Evolutionary conservation across 108 stramenopile genomes (phyloP), one percentile per base, ranked within the genome.

Genomic region (Cyclostephanos invisitatus): DNA sequence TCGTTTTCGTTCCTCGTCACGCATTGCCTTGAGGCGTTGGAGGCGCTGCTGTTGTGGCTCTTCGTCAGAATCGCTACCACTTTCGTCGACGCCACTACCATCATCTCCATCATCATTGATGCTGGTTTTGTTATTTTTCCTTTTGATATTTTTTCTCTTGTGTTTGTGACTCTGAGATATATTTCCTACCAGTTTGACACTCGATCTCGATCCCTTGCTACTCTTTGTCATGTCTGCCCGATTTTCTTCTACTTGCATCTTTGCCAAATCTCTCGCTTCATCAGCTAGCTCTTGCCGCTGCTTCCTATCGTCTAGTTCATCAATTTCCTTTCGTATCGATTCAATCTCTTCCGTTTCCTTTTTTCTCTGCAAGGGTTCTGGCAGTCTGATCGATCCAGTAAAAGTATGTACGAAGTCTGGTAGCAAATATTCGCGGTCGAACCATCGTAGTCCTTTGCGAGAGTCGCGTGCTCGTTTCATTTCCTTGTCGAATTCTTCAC

Each of bases 381-480:
- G 87, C 29, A 94, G 48, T 68, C 76, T 73, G 8, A 90, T 75
- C n/a, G 69, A 49, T 18, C 96, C 95, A 36, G 74, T 29, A 70
- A 87, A 74, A 7, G 85, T 89, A 22, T 65, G 88, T 62, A 94
- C 90, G 73, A 88, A 96, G 62, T 98, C 94, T 0, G 97, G 97
- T 38, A 98, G 71, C 17, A 97, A 85, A 69, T 83, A 96, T 28
- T 97, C 91, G 20, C 95, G 89, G 82, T 92, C 90, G 56, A 86
- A 91, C 44, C 62, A 74, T 36, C 92, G 85, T 47, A 73, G 56
- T 7, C 89, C 91, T 32, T 69, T 70, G 17, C 81, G 84, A 56
- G 71, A 80, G 9, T 17, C 46, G 44, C 85, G 79, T 9, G 86
- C 88, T 21, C 81, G 5, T 61, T 78, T 70, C 74, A 97, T 72